phyloP scores from a whole-genome alignment of 1,284 basidiomycete species.

The Cryptococcus wingfieldii region DNA sequence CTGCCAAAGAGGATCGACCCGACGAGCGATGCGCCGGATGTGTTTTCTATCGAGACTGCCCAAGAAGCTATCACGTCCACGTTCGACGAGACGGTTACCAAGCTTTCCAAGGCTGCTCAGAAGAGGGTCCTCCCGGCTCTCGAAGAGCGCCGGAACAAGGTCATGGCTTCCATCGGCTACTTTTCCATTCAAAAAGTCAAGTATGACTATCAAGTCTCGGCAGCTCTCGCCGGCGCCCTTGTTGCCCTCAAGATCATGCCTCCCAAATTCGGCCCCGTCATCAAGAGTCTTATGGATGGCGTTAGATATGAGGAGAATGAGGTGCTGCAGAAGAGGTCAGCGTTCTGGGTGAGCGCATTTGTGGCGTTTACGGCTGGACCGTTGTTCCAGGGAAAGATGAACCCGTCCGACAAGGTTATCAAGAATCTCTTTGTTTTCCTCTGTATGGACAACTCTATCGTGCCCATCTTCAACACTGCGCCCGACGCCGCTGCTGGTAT shows the following conservation, averaged over 20 bases:
- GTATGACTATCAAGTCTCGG: conserved; percentile 81
- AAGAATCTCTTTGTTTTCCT: conserved; percentile 97
- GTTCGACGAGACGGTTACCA: conserved; percentile 60
- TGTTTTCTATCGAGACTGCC: conserved; percentile 79
- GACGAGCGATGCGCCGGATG: conserved; percentile 60
- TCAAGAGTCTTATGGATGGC: conserved; percentile 96
- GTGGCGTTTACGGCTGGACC: conserved; percentile 76
- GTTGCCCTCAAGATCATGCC: conserved; percentile 79
- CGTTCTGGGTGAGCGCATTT: conserved; percentile 79
- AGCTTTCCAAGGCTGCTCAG: conserved; percentile 61
- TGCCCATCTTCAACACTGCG: conserved; percentile 68
- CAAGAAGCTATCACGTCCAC: conserved; percentile 65
- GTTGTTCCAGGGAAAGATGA: conserved; percentile 55
- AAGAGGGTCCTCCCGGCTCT: conserved; percentile 73
- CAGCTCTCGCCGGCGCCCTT: conserved; percentile 84
- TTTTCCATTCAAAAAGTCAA: conserved; percentile 79
- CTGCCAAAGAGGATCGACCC: conserved; percentile 73
- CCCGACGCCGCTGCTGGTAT: conserved; percentile 67
- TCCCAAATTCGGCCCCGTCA: conserved; percentile 90
- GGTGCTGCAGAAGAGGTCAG: conserved; percentile 86
- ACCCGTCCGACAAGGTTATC: conserved; percentile 85
- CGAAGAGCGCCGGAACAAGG: conserved; percentile 69
- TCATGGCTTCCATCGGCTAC: conserved; percentile 72
- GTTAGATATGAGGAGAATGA: conserved; percentile 93
- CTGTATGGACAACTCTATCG: conserved; percentile 83